Percentiles rank a stretch among this genome's conserved stretches.
Evolutionary conservation across 2,329 filamentous ascomycete genomes (phyloP).

Genomic region (Cladobotryum mycophilum): DNA sequence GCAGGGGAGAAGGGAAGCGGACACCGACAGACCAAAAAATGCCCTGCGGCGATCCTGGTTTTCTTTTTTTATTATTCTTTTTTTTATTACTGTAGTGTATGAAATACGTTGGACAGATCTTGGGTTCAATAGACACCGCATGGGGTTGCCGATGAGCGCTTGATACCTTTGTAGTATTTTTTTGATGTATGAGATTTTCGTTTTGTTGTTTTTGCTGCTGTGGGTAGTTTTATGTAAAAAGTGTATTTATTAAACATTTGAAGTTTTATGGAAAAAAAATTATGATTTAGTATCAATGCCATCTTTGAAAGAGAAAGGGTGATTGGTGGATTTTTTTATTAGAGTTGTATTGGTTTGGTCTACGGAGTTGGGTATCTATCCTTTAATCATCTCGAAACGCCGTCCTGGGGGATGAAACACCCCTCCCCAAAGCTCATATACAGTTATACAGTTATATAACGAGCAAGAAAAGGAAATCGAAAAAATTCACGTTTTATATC

Average conservation of each 20-base stretch:
- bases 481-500: not conserved
- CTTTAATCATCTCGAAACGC: not conserved
- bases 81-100: constrained; percentile 5
- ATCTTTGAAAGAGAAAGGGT: not conserved
- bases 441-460: no score
- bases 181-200: no score
- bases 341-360: not conserved
- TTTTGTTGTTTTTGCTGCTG: not conserved
- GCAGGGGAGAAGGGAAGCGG: constrained; percentile 5
- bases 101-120: constrained; percentile 8
- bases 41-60: not conserved
- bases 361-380: constrained; percentile 4
- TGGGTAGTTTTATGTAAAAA: not conserved
- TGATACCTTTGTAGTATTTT: not conserved
- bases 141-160: not conserved
- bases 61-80: constrained; percentile 2
- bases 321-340: not conserved
- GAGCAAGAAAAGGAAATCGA: not conserved
- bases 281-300: no score
- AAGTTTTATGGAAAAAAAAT: no score
- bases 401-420: no score
- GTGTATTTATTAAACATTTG: not conserved
- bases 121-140: constrained; percentile 7
- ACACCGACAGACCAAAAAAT: not conserved
- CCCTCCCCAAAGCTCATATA: no score